phyloP scores from a whole-genome alignment of 176 grass and related monocot species.

The Triticum timopheevii region DNA sequence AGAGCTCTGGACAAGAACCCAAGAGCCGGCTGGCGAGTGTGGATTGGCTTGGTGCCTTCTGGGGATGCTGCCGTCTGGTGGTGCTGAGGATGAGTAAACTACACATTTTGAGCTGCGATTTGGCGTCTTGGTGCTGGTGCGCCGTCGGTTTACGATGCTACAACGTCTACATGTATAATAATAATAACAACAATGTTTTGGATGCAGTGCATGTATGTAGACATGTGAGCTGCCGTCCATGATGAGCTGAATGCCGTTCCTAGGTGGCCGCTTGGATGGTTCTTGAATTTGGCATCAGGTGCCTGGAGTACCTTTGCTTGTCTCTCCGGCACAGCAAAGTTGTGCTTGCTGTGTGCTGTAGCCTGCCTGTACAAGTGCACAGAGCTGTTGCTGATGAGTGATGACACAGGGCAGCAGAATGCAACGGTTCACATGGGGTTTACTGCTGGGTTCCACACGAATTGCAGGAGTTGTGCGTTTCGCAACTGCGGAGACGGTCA shows the following conservation, averaged over 20 bases:
- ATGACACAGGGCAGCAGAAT: background rate
- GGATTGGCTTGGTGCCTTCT: constrained; percentile 33
- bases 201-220: constrained; percentile 27
- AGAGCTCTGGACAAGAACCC: background rate
- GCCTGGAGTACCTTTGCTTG: background rate
- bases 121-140: constrained; percentile 21
- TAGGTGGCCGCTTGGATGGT: constrained; percentile 21
- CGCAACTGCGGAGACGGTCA: background rate
- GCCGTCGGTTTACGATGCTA: constrained; percentile 9
- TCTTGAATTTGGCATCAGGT: constrained; percentile 10
- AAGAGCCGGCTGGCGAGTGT: background rate
- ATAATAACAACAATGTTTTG: background rate
- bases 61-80: constrained; percentile 31
- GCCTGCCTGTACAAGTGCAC: background rate
- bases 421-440: background rate
- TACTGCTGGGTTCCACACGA: background rate
- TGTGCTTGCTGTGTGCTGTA: background rate
- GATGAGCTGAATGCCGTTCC: constrained; percentile 1
- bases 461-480: background rate
- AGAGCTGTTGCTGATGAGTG: background rate
- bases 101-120: constrained; percentile 23
- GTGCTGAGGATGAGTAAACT: constrained; percentile 12
- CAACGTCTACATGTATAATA: constrained; percentile 6
- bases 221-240: constrained; percentile 34
- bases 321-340: background rate